Percentiles rank a stretch among this genome's conserved stretches.
Conservation (phyloP, 2,329 filamentous ascomycete species). For the Arthrinium phaeospermum region DNA sequence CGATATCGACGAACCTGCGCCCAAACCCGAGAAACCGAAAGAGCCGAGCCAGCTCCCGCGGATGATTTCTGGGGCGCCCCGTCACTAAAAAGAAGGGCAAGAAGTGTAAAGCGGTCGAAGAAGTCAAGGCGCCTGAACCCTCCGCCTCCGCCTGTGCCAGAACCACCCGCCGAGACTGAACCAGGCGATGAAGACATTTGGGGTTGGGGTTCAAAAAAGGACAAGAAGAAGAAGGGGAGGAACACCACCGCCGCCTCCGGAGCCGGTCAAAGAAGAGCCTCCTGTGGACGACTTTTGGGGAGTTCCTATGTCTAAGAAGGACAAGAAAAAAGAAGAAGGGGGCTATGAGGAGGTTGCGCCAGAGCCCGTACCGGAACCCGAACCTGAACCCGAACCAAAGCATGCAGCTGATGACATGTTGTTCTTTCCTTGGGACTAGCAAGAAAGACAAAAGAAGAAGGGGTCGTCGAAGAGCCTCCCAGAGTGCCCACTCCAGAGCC, state of each 20-base stretch:
- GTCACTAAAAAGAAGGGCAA: constrained; percentile 31
- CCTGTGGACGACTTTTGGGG: constrained; percentile 40
- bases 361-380: constrained; percentile 13
- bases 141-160: constrained; percentile 19
- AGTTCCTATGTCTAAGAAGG: constrained; percentile 44
- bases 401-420: constrained; percentile 18
- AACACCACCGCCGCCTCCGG: constrained; percentile 28
- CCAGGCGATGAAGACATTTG: constrained; percentile 41
- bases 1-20: constrained; percentile 46
- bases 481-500: constrained; percentile 28
- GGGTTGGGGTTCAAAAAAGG: constrained; percentile 39
- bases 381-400: constrained; percentile 20
- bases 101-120: constrained; percentile 31
- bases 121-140: constrained; percentile 31
- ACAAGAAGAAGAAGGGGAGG: constrained; percentile 40
- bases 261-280: constrained; percentile 27
- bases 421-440: constrained; percentile 23
- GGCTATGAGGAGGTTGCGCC: constrained; percentile 27
- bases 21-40: constrained; percentile 31
- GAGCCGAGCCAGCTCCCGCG: constrained; percentile 27
- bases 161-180: constrained; percentile 33
- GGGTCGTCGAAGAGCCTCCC: constrained; percentile 26
- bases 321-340: constrained; percentile 38
- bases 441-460: constrained; percentile 41
- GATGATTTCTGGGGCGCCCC: constrained; percentile 24